Evolutionary conservation across 163 green algal species (phyloP), one percentile per base, ranked within the genome.

Genomic region (Scenedesmus sp.): DNA sequence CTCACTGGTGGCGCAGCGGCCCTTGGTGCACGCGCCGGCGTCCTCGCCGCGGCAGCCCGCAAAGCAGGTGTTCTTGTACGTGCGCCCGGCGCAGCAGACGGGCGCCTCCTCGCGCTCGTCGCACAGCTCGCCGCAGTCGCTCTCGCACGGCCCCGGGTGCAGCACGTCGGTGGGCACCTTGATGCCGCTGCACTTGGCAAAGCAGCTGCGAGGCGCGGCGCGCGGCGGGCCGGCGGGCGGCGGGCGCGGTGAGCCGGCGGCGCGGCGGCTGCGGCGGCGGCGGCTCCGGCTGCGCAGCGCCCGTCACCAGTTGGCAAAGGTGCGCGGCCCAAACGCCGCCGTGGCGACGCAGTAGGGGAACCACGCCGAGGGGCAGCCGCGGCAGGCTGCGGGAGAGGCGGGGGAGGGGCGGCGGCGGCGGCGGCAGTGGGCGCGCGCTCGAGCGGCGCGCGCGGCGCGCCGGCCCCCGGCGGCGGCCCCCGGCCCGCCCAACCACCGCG

Each of bases 231-330:
- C n/a, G n/a, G n/a, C n/a, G n/a, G n/a, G n/a, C n/a, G n/a, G n/a
- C n/a, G n/a, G n/a, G n/a, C n/a, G n/a, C n/a, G n/a, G n/a, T n/a
- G n/a, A n/a, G n/a, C n/a, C n/a, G n/a, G n/a, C n/a, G n/a, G n/a
- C n/a, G n/a, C n/a, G n/a, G n/a, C n/a, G n/a, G n/a, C n/a, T n/a
- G n/a, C n/a, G n/a, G n/a, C n/a, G n/a, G n/a, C n/a, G n/a, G n/a
- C n/a, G n/a, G n/a, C n/a, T n/a, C n/a, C n/a, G n/a, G n/a, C n/a
- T n/a, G n/a, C n/a, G n/a, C n/a, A n/a, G n/a, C n/a, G n/a, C n/a
- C n/a, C n/a, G n/a, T n/a, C n/a, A n/a, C n/a, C 72, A 80, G 60
- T 80, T 80, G 29, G 44, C 72, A 60, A 80, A 80, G 33, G 58
- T 80, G 72, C 60, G 60, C 1, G 58, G 45, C 31, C 72, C 72